Percentiles rank a stretch among this genome's conserved stretches.
phyloP scores from a whole-genome alignment of 768 basidiomycete species.

The Podaxis mareebaensis region DNA sequence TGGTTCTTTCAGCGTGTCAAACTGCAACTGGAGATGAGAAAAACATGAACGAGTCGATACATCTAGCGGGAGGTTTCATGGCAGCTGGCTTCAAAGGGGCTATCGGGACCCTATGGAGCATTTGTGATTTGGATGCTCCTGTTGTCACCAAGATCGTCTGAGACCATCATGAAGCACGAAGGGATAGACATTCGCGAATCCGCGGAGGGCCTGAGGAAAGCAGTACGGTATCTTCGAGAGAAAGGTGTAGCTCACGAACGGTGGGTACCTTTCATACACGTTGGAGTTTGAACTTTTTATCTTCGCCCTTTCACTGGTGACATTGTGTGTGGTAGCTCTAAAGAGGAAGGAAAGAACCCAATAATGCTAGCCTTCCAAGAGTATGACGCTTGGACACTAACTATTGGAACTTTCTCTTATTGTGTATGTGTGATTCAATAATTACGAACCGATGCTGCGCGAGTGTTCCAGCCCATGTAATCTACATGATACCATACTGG shows the following conservation, averaged over 20 bases:
- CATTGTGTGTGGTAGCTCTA: not conserved
- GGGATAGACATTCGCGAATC: not conserved
- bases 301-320: not conserved
- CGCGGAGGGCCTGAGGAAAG: not conserved
- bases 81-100: constrained; percentile 32
- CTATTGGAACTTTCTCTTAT: no score
- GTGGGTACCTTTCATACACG: constrained; percentile 5
- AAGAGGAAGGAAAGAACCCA: no score
- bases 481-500: no score
- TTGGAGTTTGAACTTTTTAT: not conserved
- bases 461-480: no score
- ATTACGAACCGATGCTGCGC: no score
- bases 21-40: constrained; percentile 35
- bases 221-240: not conserved
- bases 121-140: constrained; percentile 37
- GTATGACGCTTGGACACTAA: no score
- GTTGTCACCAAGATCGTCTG: constrained; percentile 26
- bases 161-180: not conserved
- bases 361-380: no score
- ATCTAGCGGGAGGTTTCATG: constrained; percentile 43
- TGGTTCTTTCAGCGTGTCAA: constrained; percentile 48
- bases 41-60: constrained; percentile 30
- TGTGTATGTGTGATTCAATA: no score
- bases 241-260: not conserved
- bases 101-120: constrained; percentile 47